Evolutionary conservation across 495 filamentous ascomycete species (phyloP), one percentile per base, ranked within the genome.

Genomic region (Eremomyces bilateralis): DNA sequence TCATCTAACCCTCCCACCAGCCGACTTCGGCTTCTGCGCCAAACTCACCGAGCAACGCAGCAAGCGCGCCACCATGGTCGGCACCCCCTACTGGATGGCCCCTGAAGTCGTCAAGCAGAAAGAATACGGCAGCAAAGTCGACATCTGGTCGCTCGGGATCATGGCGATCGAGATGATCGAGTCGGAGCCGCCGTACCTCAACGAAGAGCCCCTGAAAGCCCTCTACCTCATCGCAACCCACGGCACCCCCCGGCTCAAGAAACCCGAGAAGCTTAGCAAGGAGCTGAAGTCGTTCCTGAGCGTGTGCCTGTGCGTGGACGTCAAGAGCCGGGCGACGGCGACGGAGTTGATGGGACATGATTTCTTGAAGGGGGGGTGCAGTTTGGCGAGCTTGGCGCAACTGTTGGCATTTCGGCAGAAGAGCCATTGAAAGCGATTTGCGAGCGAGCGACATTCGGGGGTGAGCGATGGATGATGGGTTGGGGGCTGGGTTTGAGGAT

Each of bases 111-210:
- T 97, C 49, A 95, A 94, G 61, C 88, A 94, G 53, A 93, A 93
- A 62, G 84, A 93, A 52, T 97, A 97, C 49, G 88, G 82, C 24
- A 75, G 78, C 43, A 97, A 97, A 65, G 88, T 95, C 37, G 88
- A 97, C 49, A 93, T 94, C 45, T 95, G 88, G 88, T 94, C 85
- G 10, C 64, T 97, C 33, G 88, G 88, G 46, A 97, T 97, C 59
- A 97, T 95, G 88, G 85, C 88, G 27, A 97, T 97, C 44, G 88
- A 97, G 61, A 93, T 97, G 90, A 97, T 97, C 49, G 90, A 97
- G 56, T 85, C 79, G 8, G 88, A 97, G 50, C 88, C 88, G 4
- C 88, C 88, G 0, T 95, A 97, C 53, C 67, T 95, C 18, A 95
- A 94, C 54, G 88, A 95, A 54, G 85, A 95, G 57, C 88, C 88